A percentile compares a stretch with the other conserved stretches of the same genome.
These are phyloP conservation scores for Malassezia pachydermatis DNA, from an alignment of 1,284 basidiomycete species.

Conservation along the genomic window DNA sequence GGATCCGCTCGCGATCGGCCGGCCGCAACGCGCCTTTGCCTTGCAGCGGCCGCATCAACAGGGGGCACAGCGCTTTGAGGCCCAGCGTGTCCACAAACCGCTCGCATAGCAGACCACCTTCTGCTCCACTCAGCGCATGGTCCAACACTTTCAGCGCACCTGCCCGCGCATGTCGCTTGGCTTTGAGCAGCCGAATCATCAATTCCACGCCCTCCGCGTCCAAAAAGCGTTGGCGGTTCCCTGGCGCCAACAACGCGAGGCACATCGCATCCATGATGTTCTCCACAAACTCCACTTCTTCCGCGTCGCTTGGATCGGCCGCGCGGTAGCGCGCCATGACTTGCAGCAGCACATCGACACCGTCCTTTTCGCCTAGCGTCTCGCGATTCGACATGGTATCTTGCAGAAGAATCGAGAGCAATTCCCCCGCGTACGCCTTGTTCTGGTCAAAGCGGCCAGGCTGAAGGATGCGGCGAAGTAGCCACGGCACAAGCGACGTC, in stretches of 20 bases:
- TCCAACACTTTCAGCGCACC: slow-evolving; percentile 63
- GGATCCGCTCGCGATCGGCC: slow-evolving; percentile 70
- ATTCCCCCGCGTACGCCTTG: slow-evolving; percentile 50
- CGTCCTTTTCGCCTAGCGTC: slow-evolving; percentile 53
- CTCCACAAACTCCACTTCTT: slow-evolving; percentile 94
- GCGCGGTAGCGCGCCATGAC: slow-evolving; percentile 67
- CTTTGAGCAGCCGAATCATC: slow-evolving; percentile 83
- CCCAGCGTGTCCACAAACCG: slow-evolving; percentile 78
- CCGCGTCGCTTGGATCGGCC: slow-evolving; percentile 67
- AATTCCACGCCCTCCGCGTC: slow-evolving; percentile 88
- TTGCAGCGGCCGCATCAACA: slow-evolving; percentile 63
- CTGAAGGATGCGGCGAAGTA: slow-evolving; percentile 64
- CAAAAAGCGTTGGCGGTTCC: slow-evolving; percentile 72
- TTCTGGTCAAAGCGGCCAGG: slow-evolving; percentile 38
- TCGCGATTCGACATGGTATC: slow-evolving; percentile 21
- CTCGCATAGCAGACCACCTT: slow-evolving; percentile 58
- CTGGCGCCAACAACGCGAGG: slow-evolving; percentile 58
- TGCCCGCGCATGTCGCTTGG: slow-evolving; percentile 63
- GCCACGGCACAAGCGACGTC: slow-evolving; percentile 68
- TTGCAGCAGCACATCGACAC: slow-evolving; percentile 67
- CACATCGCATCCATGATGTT: slow-evolving; percentile 85
- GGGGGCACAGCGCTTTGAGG: slow-evolving; percentile 74
- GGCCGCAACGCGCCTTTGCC: not conserved
- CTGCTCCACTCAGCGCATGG: slow-evolving; percentile 79
- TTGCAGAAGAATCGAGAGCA: slow-evolving; percentile 79